phyloP scores from a whole-genome alignment of 805 yeast genomes.

The Yarrowia bubula region DNA sequence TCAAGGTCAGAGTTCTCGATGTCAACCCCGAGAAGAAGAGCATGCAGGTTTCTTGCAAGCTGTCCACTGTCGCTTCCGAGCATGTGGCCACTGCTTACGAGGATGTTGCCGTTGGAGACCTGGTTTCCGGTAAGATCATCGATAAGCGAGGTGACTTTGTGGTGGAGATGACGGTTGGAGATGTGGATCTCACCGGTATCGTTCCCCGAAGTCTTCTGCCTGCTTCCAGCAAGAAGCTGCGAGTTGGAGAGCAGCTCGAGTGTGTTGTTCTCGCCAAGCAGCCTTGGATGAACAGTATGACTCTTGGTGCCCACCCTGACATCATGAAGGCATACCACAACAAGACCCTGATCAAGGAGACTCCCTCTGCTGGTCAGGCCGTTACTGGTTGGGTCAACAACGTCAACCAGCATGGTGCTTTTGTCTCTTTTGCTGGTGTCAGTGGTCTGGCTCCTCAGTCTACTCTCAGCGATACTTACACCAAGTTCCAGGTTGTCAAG shows the following conservation, averaged over 20 bases:
- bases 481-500: slow-evolving; percentile 61
- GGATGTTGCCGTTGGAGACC: slow-evolving; percentile 47
- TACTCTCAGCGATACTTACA: slow-evolving; percentile 49
- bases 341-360: slow-evolving; percentile 52
- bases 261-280: slow-evolving; percentile 68
- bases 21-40: slow-evolving; percentile 55
- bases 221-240: slow-evolving; percentile 57
- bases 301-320: slow-evolving; percentile 62
- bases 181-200: slow-evolving; percentile 63
- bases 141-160: slow-evolving; percentile 75
- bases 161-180: slow-evolving; percentile 54
- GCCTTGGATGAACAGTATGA: slow-evolving; percentile 56
- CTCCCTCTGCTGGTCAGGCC: slow-evolving; percentile 49
- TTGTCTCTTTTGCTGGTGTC: slow-evolving; percentile 77
- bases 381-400: slow-evolving; percentile 76
- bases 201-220: slow-evolving; percentile 44
- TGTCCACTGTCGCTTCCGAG: slow-evolving; percentile 48
- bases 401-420: slow-evolving; percentile 75
- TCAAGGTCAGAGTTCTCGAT: slow-evolving; percentile 61
- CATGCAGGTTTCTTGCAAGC: slow-evolving; percentile 71
- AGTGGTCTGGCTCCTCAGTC: slow-evolving; percentile 81
- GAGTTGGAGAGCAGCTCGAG: slow-evolving; percentile 58
- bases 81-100: slow-evolving; percentile 48
- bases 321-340: slow-evolving; percentile 61
- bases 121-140: slow-evolving; percentile 58